These are phyloP conservation scores for Anaeromyces robustus DNA, from an alignment of 192 early-diverging fungal genomes.

Conservation along the genomic window DNA sequence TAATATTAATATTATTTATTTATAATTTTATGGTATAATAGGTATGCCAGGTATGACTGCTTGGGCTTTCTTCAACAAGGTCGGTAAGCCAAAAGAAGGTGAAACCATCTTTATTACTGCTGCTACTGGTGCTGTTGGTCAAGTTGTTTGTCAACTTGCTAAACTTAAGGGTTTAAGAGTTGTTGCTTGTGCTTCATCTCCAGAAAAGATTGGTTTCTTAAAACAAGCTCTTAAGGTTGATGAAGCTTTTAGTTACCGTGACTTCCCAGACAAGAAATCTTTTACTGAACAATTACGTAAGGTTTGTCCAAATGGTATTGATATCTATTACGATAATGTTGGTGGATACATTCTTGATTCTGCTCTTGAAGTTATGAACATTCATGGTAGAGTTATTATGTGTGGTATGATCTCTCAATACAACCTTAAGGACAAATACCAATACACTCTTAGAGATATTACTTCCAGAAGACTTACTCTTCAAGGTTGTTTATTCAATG, in stretches of 20 bases:
- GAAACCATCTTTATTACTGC: conserved; percentile 73
- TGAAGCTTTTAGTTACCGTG: neutral
- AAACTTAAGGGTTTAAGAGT: conserved; percentile 56
- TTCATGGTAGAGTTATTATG: conserved; percentile 44
- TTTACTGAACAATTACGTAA: conserved; percentile 28
- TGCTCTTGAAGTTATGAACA: conserved; percentile 45
- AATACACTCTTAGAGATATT: conserved; percentile 35
- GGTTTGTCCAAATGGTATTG: conserved; percentile 61
- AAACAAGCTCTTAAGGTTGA: conserved; percentile 5
- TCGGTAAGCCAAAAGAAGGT: conserved; percentile 58
- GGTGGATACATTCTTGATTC: conserved; percentile 61
- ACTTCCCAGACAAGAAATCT: neutral
- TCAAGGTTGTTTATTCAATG: conserved; percentile 47
- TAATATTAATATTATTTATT: too few species aligned
- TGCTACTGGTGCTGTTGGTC: conserved; percentile 66
- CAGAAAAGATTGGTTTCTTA: conserved; percentile 65
- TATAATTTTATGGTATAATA: neutral
- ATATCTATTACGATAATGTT: conserved; percentile 68
- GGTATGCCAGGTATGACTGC: conserved; percentile 74
- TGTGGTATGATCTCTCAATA: conserved; percentile 42
- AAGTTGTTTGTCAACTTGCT: conserved; percentile 67
- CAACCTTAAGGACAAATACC: conserved; percentile 23
- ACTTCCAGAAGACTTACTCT: conserved; percentile 38
- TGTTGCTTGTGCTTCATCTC: conserved; percentile 65
- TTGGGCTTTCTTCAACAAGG: conserved; percentile 22